Evolutionary conservation across 2,329 filamentous ascomycete genomes (phyloP), one percentile per base, ranked within the genome.

Genomic region (Cercospora citrullina): DNA sequence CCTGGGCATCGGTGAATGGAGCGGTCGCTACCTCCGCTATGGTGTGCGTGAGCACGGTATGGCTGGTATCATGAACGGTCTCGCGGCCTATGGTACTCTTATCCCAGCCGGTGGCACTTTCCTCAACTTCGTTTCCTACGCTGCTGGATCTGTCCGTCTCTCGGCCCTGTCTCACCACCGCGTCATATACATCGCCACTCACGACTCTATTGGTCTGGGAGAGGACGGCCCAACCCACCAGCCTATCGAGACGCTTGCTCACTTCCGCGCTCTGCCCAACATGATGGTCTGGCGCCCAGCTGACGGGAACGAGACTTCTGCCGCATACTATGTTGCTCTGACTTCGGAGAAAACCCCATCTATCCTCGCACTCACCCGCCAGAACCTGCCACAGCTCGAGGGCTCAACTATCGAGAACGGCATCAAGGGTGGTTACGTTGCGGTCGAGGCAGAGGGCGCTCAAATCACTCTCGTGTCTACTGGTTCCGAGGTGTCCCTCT

Each of bases 261-360:
- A 98, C 85, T 98, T 98, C 93, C 94, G 95, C 81, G 95, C 95
- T 73, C 89, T 98, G 76, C 95, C 95, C 79, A 99, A 99, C 90
- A 92, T 91, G 87, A 97, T 98, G 92, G 94, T 98, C 77, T 98
- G 95, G 95, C 94, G 95, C 80, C 95, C 95, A 75, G 94, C 95
- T 77, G 95, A 98, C 79, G 94, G 94, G 79, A 98, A 98, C 86
- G 95, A 99, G 91, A 95, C 91, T 77, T 96, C 92, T 79, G 94
- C 93, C 78, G 94, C 95, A 75, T 99, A 98, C 89, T 98, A 98
- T 85, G 87, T 96, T 78, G 92, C 94, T 60, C 85, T 99, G 75
- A 97, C 92, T 74, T 91, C 92, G 77, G 92, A 93, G 84, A 86
- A 90, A 82, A 97, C 94, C 42, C 95, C 95, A 73, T 93, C 89